Evolutionary conservation across 169 alveolate species (phyloP).

Genomic region (Cyclospora cayetanensis): DNA sequence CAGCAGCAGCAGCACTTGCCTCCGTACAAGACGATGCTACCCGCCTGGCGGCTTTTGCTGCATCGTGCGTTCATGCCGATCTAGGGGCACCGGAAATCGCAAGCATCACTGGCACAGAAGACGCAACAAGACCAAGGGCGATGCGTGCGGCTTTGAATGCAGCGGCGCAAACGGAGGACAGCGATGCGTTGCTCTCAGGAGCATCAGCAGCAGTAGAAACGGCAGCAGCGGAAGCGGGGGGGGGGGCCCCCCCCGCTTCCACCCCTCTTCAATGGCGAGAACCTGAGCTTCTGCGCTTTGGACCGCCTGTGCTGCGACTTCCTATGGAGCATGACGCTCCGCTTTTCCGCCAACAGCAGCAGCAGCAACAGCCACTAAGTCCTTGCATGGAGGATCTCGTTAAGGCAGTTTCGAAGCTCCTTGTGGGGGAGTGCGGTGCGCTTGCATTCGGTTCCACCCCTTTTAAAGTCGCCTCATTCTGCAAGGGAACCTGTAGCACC

Average conservation of each 20-base stretch:
- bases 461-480: constrained; percentile 59
- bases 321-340: neutral
- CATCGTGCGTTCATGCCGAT: constrained; percentile 18
- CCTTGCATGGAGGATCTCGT: constrained; percentile 26
- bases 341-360: constrained; percentile 46
- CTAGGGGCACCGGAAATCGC: neutral
- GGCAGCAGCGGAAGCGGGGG: constrained; percentile 26
- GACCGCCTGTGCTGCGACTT: constrained; percentile 6
- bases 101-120: neutral
- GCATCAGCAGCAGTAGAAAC: constrained; percentile 41
- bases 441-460: constrained; percentile 63
- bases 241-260: neutral
- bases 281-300: constrained; percentile 30
- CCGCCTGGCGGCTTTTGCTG: constrained; percentile 19
- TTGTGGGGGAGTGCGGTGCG: constrained; percentile 71
- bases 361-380: constrained; percentile 16
- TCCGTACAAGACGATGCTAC: constrained; percentile 24
- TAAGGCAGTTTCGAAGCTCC: constrained; percentile 13
- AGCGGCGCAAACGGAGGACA: neutral
- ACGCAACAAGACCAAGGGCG: constrained; percentile 34
- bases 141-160: constrained; percentile 24
- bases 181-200: neutral
- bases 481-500: constrained; percentile 42
- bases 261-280: constrained; percentile 53
- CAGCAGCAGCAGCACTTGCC: neutral